Conservation (phyloP, 768 basidiomycete species). For the Pleurotus giganteus region DNA sequence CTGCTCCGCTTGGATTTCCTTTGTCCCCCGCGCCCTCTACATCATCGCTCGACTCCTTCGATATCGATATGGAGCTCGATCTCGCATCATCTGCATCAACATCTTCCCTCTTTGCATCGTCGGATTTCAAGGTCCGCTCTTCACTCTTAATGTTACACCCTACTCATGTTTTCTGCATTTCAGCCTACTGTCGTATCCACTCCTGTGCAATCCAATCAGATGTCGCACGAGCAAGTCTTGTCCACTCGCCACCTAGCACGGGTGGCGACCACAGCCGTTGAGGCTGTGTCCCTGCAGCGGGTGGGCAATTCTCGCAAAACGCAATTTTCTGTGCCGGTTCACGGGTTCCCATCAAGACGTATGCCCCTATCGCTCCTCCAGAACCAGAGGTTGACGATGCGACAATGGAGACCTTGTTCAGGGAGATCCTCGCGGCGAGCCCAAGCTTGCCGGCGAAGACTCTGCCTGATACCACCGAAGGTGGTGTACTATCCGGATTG, state of each 20-base stretch:
- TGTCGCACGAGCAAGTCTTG: constrained; percentile 34
- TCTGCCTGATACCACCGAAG: constrained; percentile 21
- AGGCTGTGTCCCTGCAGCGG: constrained; percentile 89
- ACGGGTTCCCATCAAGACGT: constrained; percentile 19
- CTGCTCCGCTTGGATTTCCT: constrained; percentile 25
- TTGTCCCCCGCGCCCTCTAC: constrained; percentile 42
- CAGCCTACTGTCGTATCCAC: constrained; percentile 18
- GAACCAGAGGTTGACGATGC: constrained; percentile 46
- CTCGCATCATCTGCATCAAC: constrained; percentile 19
- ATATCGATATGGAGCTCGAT: constrained; percentile 16
- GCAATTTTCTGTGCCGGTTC: constrained; percentile 2
- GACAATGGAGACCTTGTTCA: constrained; percentile 66
- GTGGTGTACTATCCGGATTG: constrained; percentile 20
- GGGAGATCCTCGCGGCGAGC: constrained; percentile 64
- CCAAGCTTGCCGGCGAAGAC: constrained; percentile 25
- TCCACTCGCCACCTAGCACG: constrained; percentile 98
- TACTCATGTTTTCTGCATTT: constrained; percentile 23
- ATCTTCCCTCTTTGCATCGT: constrained; percentile 32
- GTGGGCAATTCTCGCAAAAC: constrained; percentile 49
- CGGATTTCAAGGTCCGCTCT: constrained; percentile 30
- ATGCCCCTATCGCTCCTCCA: constrained; percentile 22
- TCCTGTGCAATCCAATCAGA: constrained; percentile 23
- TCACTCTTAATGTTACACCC: constrained; percentile 25
- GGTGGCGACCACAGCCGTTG: constrained; percentile 74
- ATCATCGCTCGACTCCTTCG: constrained; percentile 33